Percentiles rank a stretch among this genome's conserved stretches.
Evolutionary conservation across 192 early-diverging fungal genomes (phyloP).

Genomic region (Linnemannia schmuckeri): DNA sequence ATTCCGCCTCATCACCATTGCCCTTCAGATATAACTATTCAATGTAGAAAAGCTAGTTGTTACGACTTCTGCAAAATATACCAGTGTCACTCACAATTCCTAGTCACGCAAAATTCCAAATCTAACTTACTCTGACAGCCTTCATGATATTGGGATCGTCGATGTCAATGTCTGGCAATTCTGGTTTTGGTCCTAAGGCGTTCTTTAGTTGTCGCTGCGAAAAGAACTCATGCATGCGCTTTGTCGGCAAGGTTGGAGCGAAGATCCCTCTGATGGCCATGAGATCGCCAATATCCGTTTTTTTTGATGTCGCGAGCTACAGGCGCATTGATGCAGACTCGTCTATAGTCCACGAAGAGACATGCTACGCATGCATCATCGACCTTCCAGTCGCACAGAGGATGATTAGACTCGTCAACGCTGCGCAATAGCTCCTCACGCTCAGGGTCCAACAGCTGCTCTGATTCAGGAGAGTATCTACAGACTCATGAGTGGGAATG

Average conservation of each 20-base stretch:
- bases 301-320: slow-evolving; percentile 18
- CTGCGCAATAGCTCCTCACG: slow-evolving; percentile 27
- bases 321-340: slow-evolving; percentile 24
- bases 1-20: slow-evolving; percentile 29
- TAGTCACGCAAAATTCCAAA: neutral
- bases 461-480: slow-evolving; percentile 20
- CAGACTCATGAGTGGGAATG: slow-evolving; percentile 18
- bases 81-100: neutral
- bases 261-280: slow-evolving; percentile 30
- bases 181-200: slow-evolving; percentile 1
- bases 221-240: slow-evolving; percentile 29
- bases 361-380: slow-evolving; percentile 19
- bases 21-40: slow-evolving; percentile 27
- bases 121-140: slow-evolving; percentile 30
- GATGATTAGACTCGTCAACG: slow-evolving; percentile 31
- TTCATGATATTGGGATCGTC: slow-evolving; percentile 31
- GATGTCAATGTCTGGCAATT: slow-evolving; percentile 25
- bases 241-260: slow-evolving; percentile 24
- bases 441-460: slow-evolving; percentile 31
- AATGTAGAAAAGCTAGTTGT: neutral
- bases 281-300: slow-evolving; percentile 27
- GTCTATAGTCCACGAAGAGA: slow-evolving; percentile 14
- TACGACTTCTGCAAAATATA: neutral
- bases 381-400: slow-evolving; percentile 23
- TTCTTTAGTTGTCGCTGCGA: slow-evolving; percentile 16